phyloP scores from a whole-genome alignment of 768 basidiomycete genomes.

The Phaffia australis region DNA sequence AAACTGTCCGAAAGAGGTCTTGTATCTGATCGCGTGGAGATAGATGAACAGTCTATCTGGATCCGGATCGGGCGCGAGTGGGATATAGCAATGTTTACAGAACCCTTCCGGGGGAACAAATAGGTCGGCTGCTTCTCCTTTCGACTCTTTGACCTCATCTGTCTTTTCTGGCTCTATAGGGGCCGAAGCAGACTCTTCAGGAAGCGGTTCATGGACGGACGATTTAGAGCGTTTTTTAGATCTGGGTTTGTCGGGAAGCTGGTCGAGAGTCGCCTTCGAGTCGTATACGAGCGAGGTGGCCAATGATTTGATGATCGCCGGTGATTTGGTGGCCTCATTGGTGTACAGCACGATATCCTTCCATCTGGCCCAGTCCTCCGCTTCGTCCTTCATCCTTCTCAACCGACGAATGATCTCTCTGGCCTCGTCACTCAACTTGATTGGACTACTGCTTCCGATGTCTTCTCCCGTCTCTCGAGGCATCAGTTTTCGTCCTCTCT shows the following conservation, averaged over 20 bases:
- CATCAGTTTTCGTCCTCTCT: constrained; percentile 20
- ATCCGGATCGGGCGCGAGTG: constrained; percentile 82
- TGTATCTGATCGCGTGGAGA: constrained; percentile 63
- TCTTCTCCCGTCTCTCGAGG: constrained; percentile 26
- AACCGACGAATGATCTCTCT: constrained; percentile 36
- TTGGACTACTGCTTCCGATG: constrained; percentile 36
- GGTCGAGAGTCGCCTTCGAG: constrained; percentile 13
- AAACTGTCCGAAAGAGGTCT: constrained; percentile 67
- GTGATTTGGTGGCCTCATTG: constrained; percentile 29
- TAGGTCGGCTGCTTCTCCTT: not conserved
- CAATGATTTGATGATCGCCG: constrained; percentile 16
- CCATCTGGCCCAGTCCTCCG: constrained; percentile 40
- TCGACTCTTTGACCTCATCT: constrained; percentile 31
- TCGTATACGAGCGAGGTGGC: constrained; percentile 15
- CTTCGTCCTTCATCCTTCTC: constrained; percentile 36
- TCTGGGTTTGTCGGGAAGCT: constrained; percentile 5
- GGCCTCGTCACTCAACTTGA: constrained; percentile 37
- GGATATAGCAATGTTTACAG: constrained; percentile 84
- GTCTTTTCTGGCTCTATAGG: not conserved
- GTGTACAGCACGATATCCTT: constrained; percentile 38
- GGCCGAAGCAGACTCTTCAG: constrained; percentile 45
- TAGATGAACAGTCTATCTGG: constrained; percentile 91
- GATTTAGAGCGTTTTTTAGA: constrained; percentile 3
- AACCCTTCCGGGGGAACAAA: constrained; percentile 42
- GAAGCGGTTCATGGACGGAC: not conserved